Conservation (phyloP, 2,329 filamentous ascomycete genomes). For the Mollisia scopiformis region DNA sequence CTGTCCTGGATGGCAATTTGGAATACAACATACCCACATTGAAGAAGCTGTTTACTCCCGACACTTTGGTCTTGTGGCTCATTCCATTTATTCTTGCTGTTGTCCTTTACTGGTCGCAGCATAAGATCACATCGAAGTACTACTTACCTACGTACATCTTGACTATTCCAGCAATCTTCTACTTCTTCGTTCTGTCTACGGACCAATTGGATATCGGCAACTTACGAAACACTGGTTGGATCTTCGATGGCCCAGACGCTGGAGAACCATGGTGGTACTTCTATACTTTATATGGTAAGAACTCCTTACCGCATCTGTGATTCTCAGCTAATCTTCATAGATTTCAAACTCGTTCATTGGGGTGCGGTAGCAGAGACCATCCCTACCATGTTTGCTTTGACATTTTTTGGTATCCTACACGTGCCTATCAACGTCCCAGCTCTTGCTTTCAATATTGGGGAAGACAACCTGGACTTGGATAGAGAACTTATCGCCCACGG, state of each 20-base stretch:
- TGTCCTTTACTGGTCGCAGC: constrained; percentile 75
- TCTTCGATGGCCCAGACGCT: constrained; percentile 83
- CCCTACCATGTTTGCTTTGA: constrained; percentile 94
- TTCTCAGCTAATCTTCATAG: constrained; percentile 45
- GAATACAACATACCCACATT: constrained; percentile 80
- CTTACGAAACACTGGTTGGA: constrained; percentile 80
- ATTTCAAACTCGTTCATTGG: constrained; percentile 83
- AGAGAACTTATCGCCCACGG: constrained; percentile 91
- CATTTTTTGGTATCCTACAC: constrained; percentile 96
- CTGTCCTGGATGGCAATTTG: constrained; percentile 82
- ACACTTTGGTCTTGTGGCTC: constrained; percentile 82
- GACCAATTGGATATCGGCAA: constrained; percentile 67
- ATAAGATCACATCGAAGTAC: constrained; percentile 78
- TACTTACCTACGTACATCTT: constrained; percentile 88
- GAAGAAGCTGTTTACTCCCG: constrained; percentile 69
- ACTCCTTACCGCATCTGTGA: constrained; percentile 27
- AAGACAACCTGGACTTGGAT: constrained; percentile 91
- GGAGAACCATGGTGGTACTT: constrained; percentile 97
- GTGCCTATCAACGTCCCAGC: constrained; percentile 98
- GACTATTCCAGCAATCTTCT: constrained; percentile 74
- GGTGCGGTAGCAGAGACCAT: constrained; percentile 80
- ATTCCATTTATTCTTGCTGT: constrained; percentile 79
- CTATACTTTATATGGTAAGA: constrained; percentile 88
- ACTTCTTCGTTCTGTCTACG: constrained; percentile 72
- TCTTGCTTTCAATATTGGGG: constrained; percentile 83